Percentiles rank a stretch among this genome's conserved stretches.
These are phyloP conservation scores for Trichopus zeylanicus DNA, from an alignment of 116 monocot species.

Conservation along the genomic window DNA sequence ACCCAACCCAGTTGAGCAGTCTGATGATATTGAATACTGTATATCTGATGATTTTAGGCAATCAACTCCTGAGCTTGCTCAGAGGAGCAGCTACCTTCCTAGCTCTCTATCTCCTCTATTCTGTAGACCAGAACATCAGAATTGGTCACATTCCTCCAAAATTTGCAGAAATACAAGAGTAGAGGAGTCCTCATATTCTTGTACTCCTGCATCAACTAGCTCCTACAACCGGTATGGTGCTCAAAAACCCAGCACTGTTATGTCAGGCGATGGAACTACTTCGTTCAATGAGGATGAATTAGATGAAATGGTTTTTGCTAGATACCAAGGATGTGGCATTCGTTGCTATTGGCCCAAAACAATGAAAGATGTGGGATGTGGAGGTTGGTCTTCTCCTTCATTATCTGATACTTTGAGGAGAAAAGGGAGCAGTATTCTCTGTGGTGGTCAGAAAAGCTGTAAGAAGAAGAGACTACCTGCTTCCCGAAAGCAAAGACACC, in stretches of 20 bases:
- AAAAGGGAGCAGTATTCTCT: conserved; percentile 59
- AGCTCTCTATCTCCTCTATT: conserved; percentile 17
- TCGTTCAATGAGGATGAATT: conserved; percentile 60
- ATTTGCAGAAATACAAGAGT: conserved; percentile 38
- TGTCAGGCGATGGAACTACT: conserved; percentile 51
- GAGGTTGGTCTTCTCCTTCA: conserved; percentile 73
- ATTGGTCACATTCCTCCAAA: conserved; percentile 41
- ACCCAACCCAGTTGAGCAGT: conserved; percentile 10
- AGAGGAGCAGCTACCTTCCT: conserved; percentile 18
- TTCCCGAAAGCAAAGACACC: conserved; percentile 23
- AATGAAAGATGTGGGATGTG: conserved; percentile 34
- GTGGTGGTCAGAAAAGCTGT: conserved; percentile 46
- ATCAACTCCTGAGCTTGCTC: conserved; percentile 10
- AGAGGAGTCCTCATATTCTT: conserved; percentile 65
- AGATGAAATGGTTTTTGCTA: conserved; percentile 40
- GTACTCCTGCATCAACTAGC: conserved; percentile 73
- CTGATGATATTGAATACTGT: conserved; percentile 14
- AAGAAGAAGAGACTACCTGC: conserved; percentile 32
- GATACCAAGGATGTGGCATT: conserved; percentile 61
- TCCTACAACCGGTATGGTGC: conserved; percentile 45
- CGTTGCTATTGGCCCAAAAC: conserved; percentile 72
- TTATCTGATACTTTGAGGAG: conserved; percentile 59
- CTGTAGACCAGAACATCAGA: conserved; percentile 15
- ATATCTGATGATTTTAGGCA: conserved; percentile 12
- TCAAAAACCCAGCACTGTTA: conserved; percentile 35